Percentiles rank a stretch among this genome's conserved stretches.
These are phyloP conservation scores for Karstenula rhodostoma DNA, from an alignment of 2,329 filamentous ascomycete genomes.

Conservation along the genomic window DNA sequence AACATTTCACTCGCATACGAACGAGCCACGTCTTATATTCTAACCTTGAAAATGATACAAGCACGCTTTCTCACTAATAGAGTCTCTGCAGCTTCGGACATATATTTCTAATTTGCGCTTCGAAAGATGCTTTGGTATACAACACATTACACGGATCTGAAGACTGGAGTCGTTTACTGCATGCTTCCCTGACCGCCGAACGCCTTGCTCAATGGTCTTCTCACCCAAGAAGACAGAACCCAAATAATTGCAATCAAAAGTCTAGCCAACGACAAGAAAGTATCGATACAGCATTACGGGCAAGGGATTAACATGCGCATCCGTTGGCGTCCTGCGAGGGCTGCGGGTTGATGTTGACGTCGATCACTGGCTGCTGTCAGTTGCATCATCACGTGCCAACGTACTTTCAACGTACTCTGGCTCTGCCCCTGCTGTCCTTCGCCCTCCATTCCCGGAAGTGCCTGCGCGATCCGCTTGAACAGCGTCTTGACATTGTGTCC, in stretches of 20 bases:
- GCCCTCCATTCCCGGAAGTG: constrained; percentile 96
- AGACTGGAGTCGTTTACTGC: constrained; percentile 22
- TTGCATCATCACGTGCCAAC: not conserved
- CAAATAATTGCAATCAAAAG: constrained; percentile 48
- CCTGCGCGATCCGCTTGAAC: constrained; percentile 98
- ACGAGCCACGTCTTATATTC: too few relatives aligned
- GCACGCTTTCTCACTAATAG: too few relatives aligned
- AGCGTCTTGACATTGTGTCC: constrained; percentile 98
- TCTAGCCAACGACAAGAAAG: constrained; percentile 32
- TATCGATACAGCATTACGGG: constrained; percentile 10
- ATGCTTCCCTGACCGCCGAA: constrained; percentile 35
- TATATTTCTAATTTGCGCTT: constrained; percentile 11
- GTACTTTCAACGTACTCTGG: constrained; percentile 71
- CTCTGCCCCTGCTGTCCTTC: constrained; percentile 78
- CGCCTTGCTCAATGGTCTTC: constrained; percentile 51
- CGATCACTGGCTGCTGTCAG: constrained; percentile 73
- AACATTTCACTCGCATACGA: constrained; percentile 15
- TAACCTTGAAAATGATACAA: too few relatives aligned
- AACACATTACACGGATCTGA: constrained; percentile 40
- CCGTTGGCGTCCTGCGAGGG: constrained; percentile 67
- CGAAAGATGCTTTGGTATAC: constrained; percentile 40
- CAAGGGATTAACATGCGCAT: constrained; percentile 44
- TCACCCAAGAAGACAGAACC: constrained; percentile 31
- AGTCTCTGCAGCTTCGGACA: too few relatives aligned
- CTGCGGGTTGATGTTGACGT: constrained; percentile 83